Percentiles rank a stretch among this genome's conserved stretches.
Conservation (phyloP, 140 eudicot genomes). For the Cichorium intybus region DNA sequence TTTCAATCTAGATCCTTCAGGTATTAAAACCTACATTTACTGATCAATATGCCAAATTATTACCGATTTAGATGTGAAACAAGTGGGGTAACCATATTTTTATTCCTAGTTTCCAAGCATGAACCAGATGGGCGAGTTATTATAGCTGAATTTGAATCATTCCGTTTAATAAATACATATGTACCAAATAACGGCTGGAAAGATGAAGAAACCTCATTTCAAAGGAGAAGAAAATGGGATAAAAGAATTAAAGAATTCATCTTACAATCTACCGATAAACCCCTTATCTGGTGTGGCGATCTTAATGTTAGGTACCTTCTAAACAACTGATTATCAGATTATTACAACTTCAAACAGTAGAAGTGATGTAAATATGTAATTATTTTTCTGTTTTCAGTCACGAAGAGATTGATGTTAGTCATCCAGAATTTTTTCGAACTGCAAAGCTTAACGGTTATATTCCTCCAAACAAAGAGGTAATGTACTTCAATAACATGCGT, state of each 20-base stretch:
- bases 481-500: background rate
- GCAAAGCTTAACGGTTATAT: constrained; percentile 83
- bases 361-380: background rate
- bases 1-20: constrained; percentile 77
- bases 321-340: too few species aligned
- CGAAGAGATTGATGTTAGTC: constrained; percentile 96
- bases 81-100: constrained; percentile 3
- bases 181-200: constrained; percentile 99
- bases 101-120: constrained; percentile 67
- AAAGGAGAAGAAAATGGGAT: constrained; percentile 98
- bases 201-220: constrained; percentile 88
- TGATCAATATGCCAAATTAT: background rate
- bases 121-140: constrained; percentile 95
- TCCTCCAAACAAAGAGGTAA: constrained; percentile 97
- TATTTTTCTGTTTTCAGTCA: constrained; percentile 52
- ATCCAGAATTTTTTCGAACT: constrained; percentile 85
- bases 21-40: constrained; percentile 25
- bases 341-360: background rate
- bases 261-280: constrained; percentile 67
- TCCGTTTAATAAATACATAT: constrained; percentile 78
- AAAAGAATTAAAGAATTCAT: constrained; percentile 79
- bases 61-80: background rate
- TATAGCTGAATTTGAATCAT: constrained; percentile 89
- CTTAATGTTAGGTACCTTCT: constrained; percentile 81
- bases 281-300: constrained; percentile 98